Conservation (phyloP, 305 asterid species). For the Euphrasia arctica region DNA sequence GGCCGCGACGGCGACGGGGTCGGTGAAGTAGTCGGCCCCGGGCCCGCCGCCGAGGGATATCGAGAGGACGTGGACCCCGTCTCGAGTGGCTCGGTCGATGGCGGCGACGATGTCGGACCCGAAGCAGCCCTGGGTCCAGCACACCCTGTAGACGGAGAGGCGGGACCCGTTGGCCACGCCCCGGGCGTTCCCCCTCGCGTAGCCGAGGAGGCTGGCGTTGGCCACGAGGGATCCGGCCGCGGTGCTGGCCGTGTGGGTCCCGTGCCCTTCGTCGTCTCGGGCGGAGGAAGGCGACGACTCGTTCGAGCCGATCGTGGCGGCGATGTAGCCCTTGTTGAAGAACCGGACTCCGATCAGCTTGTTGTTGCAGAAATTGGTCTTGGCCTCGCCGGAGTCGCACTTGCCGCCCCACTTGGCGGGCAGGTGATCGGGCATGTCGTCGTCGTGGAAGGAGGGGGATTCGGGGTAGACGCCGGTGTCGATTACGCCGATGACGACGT, state of each 20-base stretch:
- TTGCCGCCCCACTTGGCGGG: slow-evolving; percentile 56
- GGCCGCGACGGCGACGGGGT: slow-evolving; percentile 79
- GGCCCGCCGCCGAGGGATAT: slow-evolving; percentile 81
- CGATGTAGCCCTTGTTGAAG: slow-evolving; percentile 43
- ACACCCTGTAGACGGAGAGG: slow-evolving; percentile 67
- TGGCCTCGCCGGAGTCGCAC: slow-evolving; percentile 46
- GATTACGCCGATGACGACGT: slow-evolving; percentile 58
- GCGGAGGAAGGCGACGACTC: slow-evolving; percentile 36
- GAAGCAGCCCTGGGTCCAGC: slow-evolving; percentile 64
- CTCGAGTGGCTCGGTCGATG: slow-evolving; percentile 69
- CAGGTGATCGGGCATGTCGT: slow-evolving; percentile 29
- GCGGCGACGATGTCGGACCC: slow-evolving; percentile 85
- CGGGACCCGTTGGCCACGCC: slow-evolving; percentile 88
- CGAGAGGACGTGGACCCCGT: slow-evolving; percentile 83
- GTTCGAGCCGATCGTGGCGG: slow-evolving; percentile 21
- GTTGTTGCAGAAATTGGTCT: slow-evolving; percentile 42
- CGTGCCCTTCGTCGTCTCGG: slow-evolving; percentile 69
- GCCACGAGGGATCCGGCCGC: slow-evolving; percentile 68
- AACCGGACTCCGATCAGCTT: slow-evolving; percentile 60
- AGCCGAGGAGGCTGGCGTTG: slow-evolving; percentile 73
- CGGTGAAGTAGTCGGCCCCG: slow-evolving; percentile 49
- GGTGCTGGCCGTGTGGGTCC: slow-evolving; percentile 88
- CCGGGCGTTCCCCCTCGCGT: slow-evolving; percentile 66
- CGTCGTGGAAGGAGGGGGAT: slow-evolving; percentile 43
- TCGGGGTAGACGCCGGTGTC: slow-evolving; percentile 81